Evolutionary conservation across 2,329 filamentous ascomycete genomes (phyloP).

Genomic region (Neonectria magnoliae): DNA sequence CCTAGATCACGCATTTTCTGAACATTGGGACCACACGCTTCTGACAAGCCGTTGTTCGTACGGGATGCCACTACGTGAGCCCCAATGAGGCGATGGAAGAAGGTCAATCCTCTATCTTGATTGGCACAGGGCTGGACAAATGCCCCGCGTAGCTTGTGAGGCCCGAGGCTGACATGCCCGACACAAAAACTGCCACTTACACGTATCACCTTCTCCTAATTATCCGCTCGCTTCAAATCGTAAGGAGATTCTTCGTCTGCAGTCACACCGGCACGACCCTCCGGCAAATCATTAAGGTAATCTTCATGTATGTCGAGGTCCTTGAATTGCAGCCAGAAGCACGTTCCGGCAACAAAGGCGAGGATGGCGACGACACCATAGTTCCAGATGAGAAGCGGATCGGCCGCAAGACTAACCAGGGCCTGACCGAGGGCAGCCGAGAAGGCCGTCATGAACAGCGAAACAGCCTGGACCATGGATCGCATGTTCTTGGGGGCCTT

Average conservation of each 20-base stretch:
- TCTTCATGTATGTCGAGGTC: constrained; percentile 73
- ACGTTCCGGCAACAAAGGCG: constrained; percentile 67
- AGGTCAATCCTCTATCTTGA: too few relatives aligned
- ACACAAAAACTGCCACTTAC: too few relatives aligned
- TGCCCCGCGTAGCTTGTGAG: too few relatives aligned
- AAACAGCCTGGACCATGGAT: constrained; percentile 73
- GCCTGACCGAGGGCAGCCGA: constrained; percentile 74
- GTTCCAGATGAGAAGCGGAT: constrained; percentile 79
- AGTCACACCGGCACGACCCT: constrained; percentile 44
- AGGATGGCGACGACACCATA: constrained; percentile 75
- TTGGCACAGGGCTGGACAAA: too few relatives aligned
- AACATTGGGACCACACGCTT: not conserved
- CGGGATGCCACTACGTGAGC: too few relatives aligned
- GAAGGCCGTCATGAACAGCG: constrained; percentile 75
- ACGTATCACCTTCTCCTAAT: not conserved
- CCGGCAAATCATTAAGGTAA: constrained; percentile 67
- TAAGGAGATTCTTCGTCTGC: constrained; percentile 35
- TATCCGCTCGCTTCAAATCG: constrained; percentile 25
- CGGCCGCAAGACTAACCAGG: constrained; percentile 53
- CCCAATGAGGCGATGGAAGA: too few relatives aligned
- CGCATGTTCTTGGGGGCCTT: constrained; percentile 83
- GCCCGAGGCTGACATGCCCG: too few relatives aligned
- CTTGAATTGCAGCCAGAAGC: constrained; percentile 76
- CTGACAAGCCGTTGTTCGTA: not conserved
- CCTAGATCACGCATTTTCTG: too few relatives aligned